Evolutionary conservation across 2,329 filamentous ascomycete species (phyloP), one percentile per base, ranked within the genome.

Genomic region (Fusarium chuoi): DNA sequence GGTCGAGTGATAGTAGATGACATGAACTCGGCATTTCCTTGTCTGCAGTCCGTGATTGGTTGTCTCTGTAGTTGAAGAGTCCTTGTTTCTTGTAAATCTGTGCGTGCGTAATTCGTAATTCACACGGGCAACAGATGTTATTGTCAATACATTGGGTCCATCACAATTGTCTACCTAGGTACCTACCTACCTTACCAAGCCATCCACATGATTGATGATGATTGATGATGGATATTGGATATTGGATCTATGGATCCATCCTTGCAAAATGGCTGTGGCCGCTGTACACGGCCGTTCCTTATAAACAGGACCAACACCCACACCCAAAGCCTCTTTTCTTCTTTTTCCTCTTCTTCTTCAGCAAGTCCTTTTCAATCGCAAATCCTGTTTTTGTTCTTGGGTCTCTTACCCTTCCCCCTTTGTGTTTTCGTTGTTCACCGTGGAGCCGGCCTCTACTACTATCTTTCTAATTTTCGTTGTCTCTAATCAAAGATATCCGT

Each of bases 291-390:
- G 75, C 67, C 71, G 64, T 69, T 56, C 58, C 68, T 66, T 79
- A 79, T 79, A 79, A 78, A 75, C 78, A 77, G 57, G 75, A 77
- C 78, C 81, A 80, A 80, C 79, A 80, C 81, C 81, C 79, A 79
- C 57, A 78, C 74, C 59, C 66, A 74, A 77, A 59, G 4, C 78
- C 68, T 55, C 24, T 41, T 24, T 49, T 78, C 80, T 78, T 70
- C 49, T 76, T 78, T 80, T 80, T 79, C 83, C 83, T 83, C 78
- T 81, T 85, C 82, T 83, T 84, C 90, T 87, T 87, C 87, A 92
- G 91, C 91, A 93, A 93, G 90, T 85, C 85, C 80, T 86, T 83
- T 75, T 87, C 87, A 84, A 80, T 78, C 81, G 83, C 80, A 86
- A 86, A 87, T 85, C 85, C 86, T 83, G 46, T 83, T 86, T 89